These are phyloP conservation scores for Kingdonia uniflora DNA, from an alignment of 164 flowering plant species.

Conservation along the genomic window DNA sequence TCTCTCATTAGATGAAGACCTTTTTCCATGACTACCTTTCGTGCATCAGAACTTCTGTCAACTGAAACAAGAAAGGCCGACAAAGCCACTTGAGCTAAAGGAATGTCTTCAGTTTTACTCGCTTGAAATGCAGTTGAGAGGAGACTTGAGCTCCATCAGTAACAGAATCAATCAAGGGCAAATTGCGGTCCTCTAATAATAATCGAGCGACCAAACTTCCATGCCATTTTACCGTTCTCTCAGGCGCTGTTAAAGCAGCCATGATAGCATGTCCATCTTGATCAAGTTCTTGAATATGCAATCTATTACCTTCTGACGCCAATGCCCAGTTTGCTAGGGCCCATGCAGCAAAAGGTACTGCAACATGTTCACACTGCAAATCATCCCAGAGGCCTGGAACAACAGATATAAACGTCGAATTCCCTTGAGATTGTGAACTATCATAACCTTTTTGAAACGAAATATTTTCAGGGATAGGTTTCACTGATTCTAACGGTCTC, in stretches of 20 bases:
- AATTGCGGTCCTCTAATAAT: slow-evolving; percentile 63
- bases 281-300: slow-evolving; percentile 83
- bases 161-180: slow-evolving; percentile 69
- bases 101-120: slow-evolving; percentile 63
- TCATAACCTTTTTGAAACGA: slow-evolving; percentile 27
- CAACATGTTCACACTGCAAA: slow-evolving; percentile 83
- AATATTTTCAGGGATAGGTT: slow-evolving; percentile 17
- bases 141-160: slow-evolving; percentile 81
- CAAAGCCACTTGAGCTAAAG: slow-evolving; percentile 68
- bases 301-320: slow-evolving; percentile 74
- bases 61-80: slow-evolving; percentile 81
- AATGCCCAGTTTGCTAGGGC: slow-evolving; percentile 94
- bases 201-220: slow-evolving; percentile 81
- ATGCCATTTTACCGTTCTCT: slow-evolving; percentile 98
- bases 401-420: slow-evolving; percentile 43
- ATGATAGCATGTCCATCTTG: slow-evolving; percentile 78
- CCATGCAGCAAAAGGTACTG: slow-evolving; percentile 99
- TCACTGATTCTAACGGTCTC: slow-evolving; percentile 8
- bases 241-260: slow-evolving; percentile 87
- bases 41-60: slow-evolving; percentile 59
- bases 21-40: slow-evolving; percentile 53
- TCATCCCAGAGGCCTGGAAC: slow-evolving; percentile 99
- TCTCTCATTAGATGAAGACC: slow-evolving; percentile 82
- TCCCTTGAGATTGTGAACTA: slow-evolving; percentile 22
- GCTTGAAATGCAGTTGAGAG: slow-evolving; percentile 78